Evolutionary conservation across 805 yeast species (phyloP).

Genomic region (Lipomyces sp.): DNA sequence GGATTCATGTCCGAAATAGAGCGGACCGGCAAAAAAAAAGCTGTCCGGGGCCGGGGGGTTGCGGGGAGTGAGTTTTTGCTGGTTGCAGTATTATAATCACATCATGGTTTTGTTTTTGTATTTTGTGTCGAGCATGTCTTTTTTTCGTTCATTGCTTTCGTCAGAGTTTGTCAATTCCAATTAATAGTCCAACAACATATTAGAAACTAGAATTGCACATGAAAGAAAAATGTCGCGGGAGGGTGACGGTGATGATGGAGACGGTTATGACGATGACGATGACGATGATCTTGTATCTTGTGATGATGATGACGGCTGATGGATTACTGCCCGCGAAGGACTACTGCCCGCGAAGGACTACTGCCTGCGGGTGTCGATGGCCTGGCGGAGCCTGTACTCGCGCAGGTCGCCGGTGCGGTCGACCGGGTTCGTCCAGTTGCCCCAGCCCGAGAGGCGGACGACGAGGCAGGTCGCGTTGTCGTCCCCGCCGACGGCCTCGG

Average conservation of each 20-base stretch:
- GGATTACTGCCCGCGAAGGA: too few relatives aligned
- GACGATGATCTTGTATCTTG: too few relatives aligned
- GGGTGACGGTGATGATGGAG: too few relatives aligned
- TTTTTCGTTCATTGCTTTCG: background rate
- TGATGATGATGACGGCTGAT: too few relatives aligned
- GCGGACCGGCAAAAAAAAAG: too few relatives aligned
- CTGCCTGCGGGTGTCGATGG: constrained; percentile 26
- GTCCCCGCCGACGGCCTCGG: constrained; percentile 83
- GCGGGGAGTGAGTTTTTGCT: background rate
- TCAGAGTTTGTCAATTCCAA: too few relatives aligned
- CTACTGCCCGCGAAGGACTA: too few relatives aligned
- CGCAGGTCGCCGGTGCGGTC: constrained; percentile 83
- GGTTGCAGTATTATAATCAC: background rate
- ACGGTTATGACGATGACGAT: too few relatives aligned
- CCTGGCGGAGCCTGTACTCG: constrained; percentile 62
- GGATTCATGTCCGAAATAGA: too few relatives aligned
- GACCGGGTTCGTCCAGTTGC: constrained; percentile 65
- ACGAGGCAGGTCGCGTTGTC: constrained; percentile 95
- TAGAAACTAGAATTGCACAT: too few relatives aligned
- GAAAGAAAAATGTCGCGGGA: too few relatives aligned
- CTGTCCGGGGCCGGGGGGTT: background rate
- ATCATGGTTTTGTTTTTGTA: background rate
- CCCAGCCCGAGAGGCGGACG: constrained; percentile 84
- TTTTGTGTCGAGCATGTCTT: background rate
- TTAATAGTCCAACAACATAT: too few relatives aligned